Evolutionary conservation across 192 early-diverging fungal genomes (phyloP).

Genomic region (Backusella luteola): DNA sequence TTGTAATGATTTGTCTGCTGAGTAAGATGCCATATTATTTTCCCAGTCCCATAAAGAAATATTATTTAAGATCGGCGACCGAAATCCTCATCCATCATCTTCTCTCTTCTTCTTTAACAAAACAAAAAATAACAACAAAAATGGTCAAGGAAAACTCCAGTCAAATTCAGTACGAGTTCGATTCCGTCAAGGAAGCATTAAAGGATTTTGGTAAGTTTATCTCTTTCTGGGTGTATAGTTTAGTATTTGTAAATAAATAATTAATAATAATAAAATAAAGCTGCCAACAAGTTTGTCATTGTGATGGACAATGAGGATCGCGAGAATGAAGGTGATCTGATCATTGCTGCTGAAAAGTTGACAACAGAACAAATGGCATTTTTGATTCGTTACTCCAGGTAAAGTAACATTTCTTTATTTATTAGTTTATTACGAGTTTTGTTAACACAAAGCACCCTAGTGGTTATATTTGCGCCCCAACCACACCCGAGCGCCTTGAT

Average conservation of each 20-base stretch:
- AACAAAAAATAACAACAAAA: neutral
- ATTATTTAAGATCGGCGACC: neutral
- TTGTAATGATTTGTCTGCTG: neutral
- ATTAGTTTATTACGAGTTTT: neutral
- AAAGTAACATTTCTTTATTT: neutral
- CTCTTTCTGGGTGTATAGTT: neutral
- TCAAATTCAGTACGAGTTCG: neutral
- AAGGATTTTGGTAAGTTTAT: constrained; percentile 57
- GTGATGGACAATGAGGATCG: constrained; percentile 98
- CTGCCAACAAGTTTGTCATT: constrained; percentile 82
- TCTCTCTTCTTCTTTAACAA: constrained; percentile 1
- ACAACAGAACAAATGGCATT: constrained; percentile 95
- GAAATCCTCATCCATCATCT: neutral
- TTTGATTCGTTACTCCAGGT: constrained; percentile 92
- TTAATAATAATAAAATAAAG: constrained; percentile 28
- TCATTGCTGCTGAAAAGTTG: constrained; percentile 93
- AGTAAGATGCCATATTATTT: neutral
- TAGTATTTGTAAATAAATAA: neutral
- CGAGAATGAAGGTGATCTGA: constrained; percentile 99
- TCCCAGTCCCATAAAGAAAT: neutral
- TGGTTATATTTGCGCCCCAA: constrained; percentile 93
- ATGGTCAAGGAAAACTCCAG: neutral
- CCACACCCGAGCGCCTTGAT: constrained; percentile 73
- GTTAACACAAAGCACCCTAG: constrained; percentile 39
- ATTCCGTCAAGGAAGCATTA: constrained; percentile 57